Evolutionary conservation across 106 monocot genomes (phyloP), one percentile per base, ranked within the genome.

Genomic region (Hemerocallis citrina): DNA sequence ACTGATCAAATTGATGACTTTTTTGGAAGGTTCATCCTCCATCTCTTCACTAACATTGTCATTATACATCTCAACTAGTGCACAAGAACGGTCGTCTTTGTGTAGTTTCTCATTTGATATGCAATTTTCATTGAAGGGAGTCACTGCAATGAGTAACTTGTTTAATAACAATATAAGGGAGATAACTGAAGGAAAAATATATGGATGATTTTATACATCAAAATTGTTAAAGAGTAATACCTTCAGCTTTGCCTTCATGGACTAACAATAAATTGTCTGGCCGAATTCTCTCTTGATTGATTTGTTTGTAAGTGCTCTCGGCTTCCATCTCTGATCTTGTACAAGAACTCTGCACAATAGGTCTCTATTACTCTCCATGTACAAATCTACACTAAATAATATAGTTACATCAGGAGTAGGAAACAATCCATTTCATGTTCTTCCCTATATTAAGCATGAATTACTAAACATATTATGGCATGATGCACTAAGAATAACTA

Each of bases 261-360:
- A 61, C 34, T 28, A 55, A 5, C 15, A 34, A 54, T 33, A 49
- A 13, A 2, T 34, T 64, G 7, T 67, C 55, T 39, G 30, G 34
- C 15, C 24, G 12, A 42, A 39, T 47, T 8, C 32, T 46, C 14
- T 43, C 28, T 52, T 68, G 37, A n/a, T 24, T 40, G 58, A 33
- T 75, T 65, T 51, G 68, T 62, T 66, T 70, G 45, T 33, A 71
- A 33, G 34, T 66, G 64, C 89, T 85, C 46, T 82, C 79, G 62
- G 68, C 76, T 61, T 91, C 85, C 57, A 74, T 64, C 2, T 79
- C 76, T 63, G 79, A 81, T 52, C 68, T 80, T 72, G 79, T 79
- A 72, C 90, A 86, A 57, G 82, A 85, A 55, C 81, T 91, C 90
- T 91, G 75, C 63, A 70, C 31, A 68, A 61, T 24, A 34, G 35